Base-by-base conservation (phyloP, 352 stramenopile genomes). In the Phytopythium montanum region DNA sequence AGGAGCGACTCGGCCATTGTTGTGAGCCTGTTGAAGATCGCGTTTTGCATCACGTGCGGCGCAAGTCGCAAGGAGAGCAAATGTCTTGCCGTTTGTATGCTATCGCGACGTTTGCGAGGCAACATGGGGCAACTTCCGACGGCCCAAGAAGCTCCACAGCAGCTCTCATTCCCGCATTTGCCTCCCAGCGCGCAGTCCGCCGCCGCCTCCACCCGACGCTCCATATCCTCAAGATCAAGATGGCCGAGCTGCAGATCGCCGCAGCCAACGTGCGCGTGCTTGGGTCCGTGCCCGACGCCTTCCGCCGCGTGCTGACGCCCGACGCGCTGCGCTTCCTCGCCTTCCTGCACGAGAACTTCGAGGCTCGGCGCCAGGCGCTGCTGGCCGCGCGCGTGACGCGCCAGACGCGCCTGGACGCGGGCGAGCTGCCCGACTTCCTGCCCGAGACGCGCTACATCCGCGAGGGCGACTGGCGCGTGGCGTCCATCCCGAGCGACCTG, bases 291-390 rank as follows among this genome's bases (percentile, higher is more conserved):
- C 85, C 79, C n/a, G 85, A 92, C 58, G 66, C 64, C 5, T 92
- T 90, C 64, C 72, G 75, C 57, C 84, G 88, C 52, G 90, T 98
- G 49, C 72, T 97, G 39, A 97, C 90, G 21, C 85, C 88, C 4
- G 89, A 97, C 59, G 91, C 93, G 21, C 75, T 98, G 41, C 85
- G 88, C 59, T 98, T 98, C 66, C 76, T 98, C 16, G 91, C 81
- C 18, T 94, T 93, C 68, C 74, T 98, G 48, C 93, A 95, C 57
- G 64, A 78, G 41, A 81, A 95, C 59, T 98, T 97, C 64, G 88
- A 97, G 66, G 41, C 66, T 44, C 70, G 72, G 38, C 66, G 76
- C 46, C 69, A 83, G 55, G 61, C 83, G 44, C 57, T 88, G 54
- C 56, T 87, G 62, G 71, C 45, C 28, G 67, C 68, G 46, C 84